These are phyloP conservation scores for Scedosporium dehoogii DNA, from an alignment of 2,329 filamentous ascomycete species.

Conservation along the genomic window DNA sequence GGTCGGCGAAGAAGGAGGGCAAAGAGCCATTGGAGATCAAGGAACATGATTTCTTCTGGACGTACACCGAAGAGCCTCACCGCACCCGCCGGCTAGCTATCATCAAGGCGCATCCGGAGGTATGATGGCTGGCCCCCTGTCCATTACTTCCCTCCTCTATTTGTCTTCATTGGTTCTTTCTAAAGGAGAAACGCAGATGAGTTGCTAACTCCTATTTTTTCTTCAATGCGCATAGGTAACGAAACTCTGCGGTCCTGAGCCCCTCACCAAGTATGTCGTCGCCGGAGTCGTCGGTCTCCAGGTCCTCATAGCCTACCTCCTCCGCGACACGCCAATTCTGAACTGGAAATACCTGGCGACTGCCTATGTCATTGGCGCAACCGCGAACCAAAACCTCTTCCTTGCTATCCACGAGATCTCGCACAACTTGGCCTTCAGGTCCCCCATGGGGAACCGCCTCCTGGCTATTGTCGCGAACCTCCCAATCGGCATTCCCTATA, in stretches of 20 bases:
- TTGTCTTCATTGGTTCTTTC: slow-evolving; percentile 8
- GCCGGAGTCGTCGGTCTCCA: slow-evolving; percentile 75
- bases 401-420: slow-evolving; percentile 98
- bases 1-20: slow-evolving; percentile 2
- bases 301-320: slow-evolving; percentile 63
- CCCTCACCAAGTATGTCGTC: slow-evolving; percentile 90
- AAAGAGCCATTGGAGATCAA: slow-evolving; percentile 10
- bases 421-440: slow-evolving; percentile 90
- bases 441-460: slow-evolving; percentile 67
- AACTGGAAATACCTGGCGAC: slow-evolving; percentile 78
- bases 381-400: slow-evolving; percentile 96
- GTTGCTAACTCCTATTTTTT: slow-evolving; percentile 2
- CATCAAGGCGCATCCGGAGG: slow-evolving; percentile 96
- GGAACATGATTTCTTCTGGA: slow-evolving; percentile 76
- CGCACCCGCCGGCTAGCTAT: slow-evolving; percentile 83
- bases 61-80: slow-evolving; percentile 96
- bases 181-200: slow-evolving; percentile 2
- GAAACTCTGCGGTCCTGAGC: slow-evolving; percentile 93
- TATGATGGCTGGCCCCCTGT: slow-evolving; percentile 26
- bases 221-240: slow-evolving; percentile 54
- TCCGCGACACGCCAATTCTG: slow-evolving; percentile 68
- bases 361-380: slow-evolving; percentile 86
- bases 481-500: slow-evolving; percentile 92
- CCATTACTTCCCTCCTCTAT: not conserved
- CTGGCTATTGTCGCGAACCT: slow-evolving; percentile 91